These are phyloP conservation scores for Pichia eremophila DNA, from an alignment of 805 yeast genomes.

Conservation along the genomic window DNA sequence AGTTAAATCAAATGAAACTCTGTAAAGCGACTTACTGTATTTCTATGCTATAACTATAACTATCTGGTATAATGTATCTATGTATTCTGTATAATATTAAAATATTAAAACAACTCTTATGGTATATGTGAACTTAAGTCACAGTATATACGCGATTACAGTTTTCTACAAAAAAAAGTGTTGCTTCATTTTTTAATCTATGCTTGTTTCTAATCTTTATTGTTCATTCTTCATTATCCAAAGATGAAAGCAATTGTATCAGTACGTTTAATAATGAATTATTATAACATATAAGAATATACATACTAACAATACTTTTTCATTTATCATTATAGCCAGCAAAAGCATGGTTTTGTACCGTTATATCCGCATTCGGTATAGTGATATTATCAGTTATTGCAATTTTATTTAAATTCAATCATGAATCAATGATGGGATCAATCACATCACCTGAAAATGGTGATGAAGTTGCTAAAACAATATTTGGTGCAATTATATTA, in stretches of 20 bases:
- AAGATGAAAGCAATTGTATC: slow-evolving; percentile 26
- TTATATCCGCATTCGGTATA: slow-evolving; percentile 85
- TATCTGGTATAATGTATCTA: no score
- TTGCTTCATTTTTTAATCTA: neutral
- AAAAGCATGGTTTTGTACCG: slow-evolving; percentile 92
- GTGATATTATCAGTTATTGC: slow-evolving; percentile 82
- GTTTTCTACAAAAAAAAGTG: neutral
- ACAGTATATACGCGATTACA: no score
- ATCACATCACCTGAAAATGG: slow-evolving; percentile 89
- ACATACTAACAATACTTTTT: slow-evolving; percentile 3
- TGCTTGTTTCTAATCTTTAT: neutral
- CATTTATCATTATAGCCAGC: slow-evolving; percentile 38
- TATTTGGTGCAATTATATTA: slow-evolving; percentile 81
- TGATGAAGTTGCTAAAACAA: slow-evolving; percentile 78
- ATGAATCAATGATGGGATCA: slow-evolving; percentile 91
- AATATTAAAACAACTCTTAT: no score
- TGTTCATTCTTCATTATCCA: no score
- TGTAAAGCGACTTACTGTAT: neutral
- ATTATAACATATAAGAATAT: neutral
- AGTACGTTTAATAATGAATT: slow-evolving; percentile 13
- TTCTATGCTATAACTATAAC: no score
- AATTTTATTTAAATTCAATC: slow-evolving; percentile 65
- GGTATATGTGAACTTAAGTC: no score
- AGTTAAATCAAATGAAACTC: slow-evolving; percentile 9
- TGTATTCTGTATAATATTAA: no score